Evolutionary conservation across 306 rosid genomes (phyloP).

Genomic region (Gillenia trifoliata): DNA sequence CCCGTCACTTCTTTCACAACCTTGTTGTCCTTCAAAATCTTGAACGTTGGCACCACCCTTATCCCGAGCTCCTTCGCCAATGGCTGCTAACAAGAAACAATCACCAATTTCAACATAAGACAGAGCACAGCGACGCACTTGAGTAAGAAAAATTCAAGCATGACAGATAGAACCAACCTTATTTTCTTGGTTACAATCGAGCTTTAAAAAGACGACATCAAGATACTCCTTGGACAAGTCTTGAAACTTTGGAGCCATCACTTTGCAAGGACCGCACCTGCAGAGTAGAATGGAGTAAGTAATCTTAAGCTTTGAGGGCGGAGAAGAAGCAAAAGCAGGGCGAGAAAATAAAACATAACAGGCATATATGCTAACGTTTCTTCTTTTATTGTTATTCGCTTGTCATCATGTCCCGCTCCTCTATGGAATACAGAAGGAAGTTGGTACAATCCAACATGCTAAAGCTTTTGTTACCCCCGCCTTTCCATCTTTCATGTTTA

Average conservation of each 20-base stretch:
- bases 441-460: too few species aligned
- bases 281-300: conserved; percentile 13
- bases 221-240: conserved; percentile 68
- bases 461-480: not conserved
- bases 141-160: not conserved
- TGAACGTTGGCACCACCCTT: conserved; percentile 93
- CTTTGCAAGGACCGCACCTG: conserved; percentile 99
- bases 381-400: too few species aligned
- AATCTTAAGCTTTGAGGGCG: not conserved
- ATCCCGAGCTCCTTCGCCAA: conserved; percentile 98
- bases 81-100: conserved; percentile 48
- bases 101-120: not conserved
- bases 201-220: conserved; percentile 89
- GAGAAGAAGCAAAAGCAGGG: not conserved
- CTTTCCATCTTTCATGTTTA: too few species aligned
- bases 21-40: conserved; percentile 74
- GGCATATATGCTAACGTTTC: too few species aligned
- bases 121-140: not conserved
- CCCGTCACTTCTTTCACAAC: conserved; percentile 86
- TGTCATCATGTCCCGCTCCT: not conserved
- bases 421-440: not conserved
- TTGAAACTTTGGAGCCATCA: conserved; percentile 81
- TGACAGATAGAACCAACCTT: conserved; percentile 41
- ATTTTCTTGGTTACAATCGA: conserved; percentile 89
- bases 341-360: not conserved